Evolutionary conservation across 2,329 filamentous ascomycete genomes (phyloP), one percentile per base, ranked within the genome.

Genomic region (Fusarium haematococcum): DNA sequence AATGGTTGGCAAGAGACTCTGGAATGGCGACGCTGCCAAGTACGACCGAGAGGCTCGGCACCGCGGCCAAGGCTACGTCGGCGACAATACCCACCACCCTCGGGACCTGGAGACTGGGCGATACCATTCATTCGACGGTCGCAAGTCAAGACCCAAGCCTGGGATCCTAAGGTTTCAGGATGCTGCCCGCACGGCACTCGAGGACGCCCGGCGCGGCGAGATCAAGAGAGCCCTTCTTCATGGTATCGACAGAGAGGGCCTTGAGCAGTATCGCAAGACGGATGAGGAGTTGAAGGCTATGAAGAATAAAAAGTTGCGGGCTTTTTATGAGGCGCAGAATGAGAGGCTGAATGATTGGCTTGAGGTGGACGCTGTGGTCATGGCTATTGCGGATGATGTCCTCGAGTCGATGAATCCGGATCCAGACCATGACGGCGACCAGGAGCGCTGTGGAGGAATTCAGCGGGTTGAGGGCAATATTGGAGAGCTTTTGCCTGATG

Each of bases 111-210:
- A 79, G 48, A 70, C 63, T 13, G 76, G 75, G 0, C 60, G 63
- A 10, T 70, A 71, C 45, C 18, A 58, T 11, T 56, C 62, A 8
- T 56, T 56, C 30, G 62, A 74, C 11, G 41, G 60, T 9, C 27
- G 32, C 11, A 59, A 63, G 10, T 63, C 41, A 20, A 58, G 77
- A 20, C 69, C 48, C 1, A 74, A 32, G 16, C 78, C 77, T 0
- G 75, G 75, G 5, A 72, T 78, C 20, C 57, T 74, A 14, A 88
- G 94, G 71, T 82, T 81, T 63, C 79, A 74, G 18, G 80, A 82
- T n/a, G 78, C 75, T 6, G 80, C 78, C 3, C 68, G 71, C 3
- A 80, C 79, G 6, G 80, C 78, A 5, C 71, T 80, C 18, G 80
- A 81, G 7, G 80, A 82, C 18, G 75, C 76, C 9, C 76, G 80